Percentiles rank a stretch among this genome's conserved stretches.
These are phyloP conservation scores for Diaporthe nobilis DNA, from an alignment of 2,329 filamentous ascomycete species.

Conservation along the genomic window DNA sequence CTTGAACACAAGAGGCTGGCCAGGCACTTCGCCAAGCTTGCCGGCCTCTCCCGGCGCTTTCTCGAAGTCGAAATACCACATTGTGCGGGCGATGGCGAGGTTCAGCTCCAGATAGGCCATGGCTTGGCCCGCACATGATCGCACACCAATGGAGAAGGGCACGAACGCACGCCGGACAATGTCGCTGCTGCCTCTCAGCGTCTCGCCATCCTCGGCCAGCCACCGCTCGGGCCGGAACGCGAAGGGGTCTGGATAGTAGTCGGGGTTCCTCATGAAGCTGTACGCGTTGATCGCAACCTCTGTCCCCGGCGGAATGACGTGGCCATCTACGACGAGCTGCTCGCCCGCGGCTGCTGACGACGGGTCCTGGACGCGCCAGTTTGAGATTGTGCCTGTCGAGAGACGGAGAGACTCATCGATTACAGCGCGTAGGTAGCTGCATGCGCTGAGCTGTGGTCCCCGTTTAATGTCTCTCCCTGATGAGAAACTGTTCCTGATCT, in stretches of 20 bases:
- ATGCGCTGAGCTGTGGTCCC: neutral
- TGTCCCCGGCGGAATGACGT: neutral
- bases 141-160: neutral
- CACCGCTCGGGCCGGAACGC: slow-evolving; percentile 52
- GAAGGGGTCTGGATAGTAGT: slow-evolving; percentile 21
- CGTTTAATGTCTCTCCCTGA: neutral
- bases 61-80: slow-evolving; percentile 29
- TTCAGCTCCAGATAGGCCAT: slow-evolving; percentile 7
- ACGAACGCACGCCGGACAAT: slow-evolving; percentile 7
- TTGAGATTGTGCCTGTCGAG: neutral
- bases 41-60: neutral
- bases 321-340: slow-evolving; percentile 20
- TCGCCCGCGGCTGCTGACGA: slow-evolving; percentile 2
- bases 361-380: slow-evolving; percentile 8
- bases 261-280: slow-evolving; percentile 5
- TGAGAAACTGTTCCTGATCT: neutral
- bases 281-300: slow-evolving; percentile 12
- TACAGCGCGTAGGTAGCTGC: slow-evolving; percentile 13
- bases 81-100: neutral
- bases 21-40: neutral
- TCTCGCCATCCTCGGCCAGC: slow-evolving; percentile 44
- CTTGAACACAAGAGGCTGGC: slow-evolving; percentile 2
- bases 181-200: neutral
- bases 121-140: slow-evolving; percentile 8
- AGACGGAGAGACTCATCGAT: neutral